phyloP scores from a whole-genome alignment of 78 protist species.

The Planoprotostelium fungivorum region DNA sequence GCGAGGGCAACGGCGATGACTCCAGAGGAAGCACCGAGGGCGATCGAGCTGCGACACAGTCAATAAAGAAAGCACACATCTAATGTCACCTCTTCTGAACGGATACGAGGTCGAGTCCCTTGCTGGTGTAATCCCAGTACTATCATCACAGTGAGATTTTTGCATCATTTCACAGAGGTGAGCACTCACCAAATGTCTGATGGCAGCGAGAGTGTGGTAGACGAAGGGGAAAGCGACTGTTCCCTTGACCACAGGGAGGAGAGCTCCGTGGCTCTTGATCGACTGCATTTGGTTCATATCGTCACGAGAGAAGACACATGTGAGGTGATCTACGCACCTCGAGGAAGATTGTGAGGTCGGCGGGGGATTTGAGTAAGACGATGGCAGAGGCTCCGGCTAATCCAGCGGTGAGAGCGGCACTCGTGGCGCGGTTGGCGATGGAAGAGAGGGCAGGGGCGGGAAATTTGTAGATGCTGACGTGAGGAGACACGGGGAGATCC shows the following conservation, averaged over 20 bases:
- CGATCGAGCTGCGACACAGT: neutral
- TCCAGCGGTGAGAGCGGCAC: constrained; percentile 19
- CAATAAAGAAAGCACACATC: neutral
- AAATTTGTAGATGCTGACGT: constrained; percentile 41
- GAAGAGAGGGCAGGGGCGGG: constrained; percentile 55
- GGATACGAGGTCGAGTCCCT: neutral
- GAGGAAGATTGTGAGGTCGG: neutral
- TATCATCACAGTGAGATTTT: no score
- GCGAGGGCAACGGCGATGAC: neutral
- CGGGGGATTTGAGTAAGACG: neutral
- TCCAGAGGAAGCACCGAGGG: neutral
- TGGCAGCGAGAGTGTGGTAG: neutral
- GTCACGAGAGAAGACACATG: neutral
- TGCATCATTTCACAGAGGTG: no score
- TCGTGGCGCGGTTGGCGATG: constrained; percentile 53
- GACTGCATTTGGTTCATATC: neutral
- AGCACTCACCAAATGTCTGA: neutral
- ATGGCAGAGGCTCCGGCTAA: neutral
- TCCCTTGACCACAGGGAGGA: neutral
- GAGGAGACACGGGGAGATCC: constrained; percentile 32
- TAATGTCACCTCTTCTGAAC: neutral
- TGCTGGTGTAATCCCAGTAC: neutral
- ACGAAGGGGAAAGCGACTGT: neutral
- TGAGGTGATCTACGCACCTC: neutral
- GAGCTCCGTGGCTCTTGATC: neutral